A percentile compares a stretch with the other conserved stretches of the same genome.
Conservation (phyloP, 345 rosid species). For the Pugionium dolabratum region DNA sequence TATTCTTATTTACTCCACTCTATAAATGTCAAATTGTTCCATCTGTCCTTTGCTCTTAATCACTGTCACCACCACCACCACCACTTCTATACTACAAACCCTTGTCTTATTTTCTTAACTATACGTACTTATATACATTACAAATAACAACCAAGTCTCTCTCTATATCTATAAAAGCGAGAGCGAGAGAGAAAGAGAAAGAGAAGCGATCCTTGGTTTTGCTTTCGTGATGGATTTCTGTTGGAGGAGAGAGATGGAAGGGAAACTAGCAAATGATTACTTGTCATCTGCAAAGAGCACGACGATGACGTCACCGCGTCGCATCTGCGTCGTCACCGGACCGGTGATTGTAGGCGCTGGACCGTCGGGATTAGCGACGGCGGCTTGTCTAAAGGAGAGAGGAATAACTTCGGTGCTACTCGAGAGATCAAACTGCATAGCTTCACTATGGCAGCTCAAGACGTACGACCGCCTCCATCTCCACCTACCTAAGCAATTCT, state of each 20-base stretch:
- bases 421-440: constrained; percentile 73
- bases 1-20: background rate
- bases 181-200: background rate
- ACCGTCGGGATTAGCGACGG: constrained; percentile 77
- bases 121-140: constrained; percentile 27
- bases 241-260: constrained; percentile 66
- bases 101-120: constrained; percentile 32
- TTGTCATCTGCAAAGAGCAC: constrained; percentile 28
- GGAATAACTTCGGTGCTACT: constrained; percentile 54
- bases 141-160: constrained; percentile 22
- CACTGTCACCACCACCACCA: constrained; percentile 31
- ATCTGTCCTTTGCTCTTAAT: constrained; percentile 32
- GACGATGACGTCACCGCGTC: constrained; percentile 26
- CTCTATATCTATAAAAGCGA: constrained; percentile 21
- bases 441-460: constrained; percentile 78
- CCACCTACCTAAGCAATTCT: constrained; percentile 77
- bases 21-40: constrained; percentile 34
- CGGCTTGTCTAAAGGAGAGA: constrained; percentile 61
- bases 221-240: constrained; percentile 52
- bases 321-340: constrained; percentile 44
- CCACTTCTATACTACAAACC: constrained; percentile 25
- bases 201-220: constrained; percentile 27
- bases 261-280: constrained; percentile 73
- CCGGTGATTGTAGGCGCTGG: constrained; percentile 82
- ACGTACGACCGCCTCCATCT: constrained; percentile 80